Evolutionary conservation across 2,329 filamentous ascomycete species (phyloP), one percentile per base, ranked within the genome.

Genomic region (Polytolypa hystricis): DNA sequence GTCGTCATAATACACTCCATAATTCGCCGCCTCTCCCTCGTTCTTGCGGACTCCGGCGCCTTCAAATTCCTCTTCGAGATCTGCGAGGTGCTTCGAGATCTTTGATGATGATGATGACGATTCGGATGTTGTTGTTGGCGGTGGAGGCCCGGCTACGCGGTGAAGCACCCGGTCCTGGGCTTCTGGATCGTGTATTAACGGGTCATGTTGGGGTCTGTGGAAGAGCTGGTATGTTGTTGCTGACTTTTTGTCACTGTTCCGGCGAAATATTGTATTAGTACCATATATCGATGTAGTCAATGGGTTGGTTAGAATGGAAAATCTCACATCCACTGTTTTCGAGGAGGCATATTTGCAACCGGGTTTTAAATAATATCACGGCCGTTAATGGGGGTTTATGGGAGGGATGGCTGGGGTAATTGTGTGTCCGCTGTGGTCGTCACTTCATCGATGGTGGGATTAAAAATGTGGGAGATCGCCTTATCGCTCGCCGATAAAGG

Each of bases 1-100:
- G 62, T 98, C 91, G 61, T 98, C 93, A 60, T 73, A 98, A 69
- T 83, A 98, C 46, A 98, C 76, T 45, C 91, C 91, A 61, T 95
- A 77, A 57, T 83, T 84, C 47, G 93, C 91, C 6, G 93, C 91
- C 64, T 98, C 87, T 50, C 93, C 93, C 62, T 98, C 91, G 58
- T 98, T 96, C 39, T 76, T 73, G 48, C 87, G 79, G 46, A 94
- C 77, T 42, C 64, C 64, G 28, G 69, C 67, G 21, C 73, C 67
- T 1, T 82, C 82, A 33, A 95, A 78, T 55, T 79, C 74, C 33
- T 65, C 57, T 44, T 93, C 82, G 3, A 98, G 69, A 46, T 96
- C 87, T 40, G 74, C 71, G 11, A 93, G 70, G 39, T 77, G 77
- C 58, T 81, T 81, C 42, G 74, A 66, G 48, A 70, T 66, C 49